phyloP scores from a whole-genome alignment of 78 protist species.

The Planoprotostelium fungivorum region DNA sequence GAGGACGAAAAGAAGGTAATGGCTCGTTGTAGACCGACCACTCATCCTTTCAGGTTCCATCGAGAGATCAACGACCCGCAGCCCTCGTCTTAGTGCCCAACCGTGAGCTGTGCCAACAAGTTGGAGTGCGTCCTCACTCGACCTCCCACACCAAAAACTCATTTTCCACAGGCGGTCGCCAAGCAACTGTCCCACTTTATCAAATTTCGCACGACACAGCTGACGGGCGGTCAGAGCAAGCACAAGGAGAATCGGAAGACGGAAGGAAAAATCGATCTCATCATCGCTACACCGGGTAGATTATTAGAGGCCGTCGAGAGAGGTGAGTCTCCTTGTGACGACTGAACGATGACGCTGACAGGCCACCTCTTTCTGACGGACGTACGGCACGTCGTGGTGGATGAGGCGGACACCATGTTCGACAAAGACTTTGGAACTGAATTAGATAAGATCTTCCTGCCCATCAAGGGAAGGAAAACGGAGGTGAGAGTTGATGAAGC shows the following conservation, averaged over 20 bases:
- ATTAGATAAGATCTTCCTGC: neutral
- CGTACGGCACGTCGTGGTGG: slow-evolving; percentile 39
- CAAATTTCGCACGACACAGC: slow-evolving; percentile 13
- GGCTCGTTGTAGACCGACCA: neutral
- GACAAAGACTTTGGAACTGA: slow-evolving; percentile 16
- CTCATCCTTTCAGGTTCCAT: neutral
- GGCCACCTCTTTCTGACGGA: slow-evolving; percentile 20
- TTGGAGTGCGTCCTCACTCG: neutral
- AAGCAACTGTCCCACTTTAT: slow-evolving; percentile 25
- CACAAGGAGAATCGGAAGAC: neutral
- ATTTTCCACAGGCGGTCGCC: slow-evolving; percentile 3
- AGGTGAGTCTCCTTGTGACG: neutral
- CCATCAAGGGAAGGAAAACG: neutral
- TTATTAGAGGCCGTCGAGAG: slow-evolving; percentile 25
- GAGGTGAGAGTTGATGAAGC: too few species aligned
- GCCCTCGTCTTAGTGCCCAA: slow-evolving; percentile 63
- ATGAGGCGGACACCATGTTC: slow-evolving; percentile 77
- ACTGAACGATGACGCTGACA: neutral
- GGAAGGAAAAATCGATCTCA: slow-evolving; percentile 15
- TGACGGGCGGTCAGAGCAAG: slow-evolving; percentile 48
- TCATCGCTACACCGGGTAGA: slow-evolving; percentile 66
- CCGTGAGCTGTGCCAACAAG: slow-evolving; percentile 62
- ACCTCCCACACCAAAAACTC: neutral
- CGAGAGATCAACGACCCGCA: neutral
- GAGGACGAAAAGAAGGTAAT: slow-evolving; percentile 18